Evolutionary conservation across 2,329 filamentous ascomycete species (phyloP).

Genomic region (Arthrobotrys conoides): DNA sequence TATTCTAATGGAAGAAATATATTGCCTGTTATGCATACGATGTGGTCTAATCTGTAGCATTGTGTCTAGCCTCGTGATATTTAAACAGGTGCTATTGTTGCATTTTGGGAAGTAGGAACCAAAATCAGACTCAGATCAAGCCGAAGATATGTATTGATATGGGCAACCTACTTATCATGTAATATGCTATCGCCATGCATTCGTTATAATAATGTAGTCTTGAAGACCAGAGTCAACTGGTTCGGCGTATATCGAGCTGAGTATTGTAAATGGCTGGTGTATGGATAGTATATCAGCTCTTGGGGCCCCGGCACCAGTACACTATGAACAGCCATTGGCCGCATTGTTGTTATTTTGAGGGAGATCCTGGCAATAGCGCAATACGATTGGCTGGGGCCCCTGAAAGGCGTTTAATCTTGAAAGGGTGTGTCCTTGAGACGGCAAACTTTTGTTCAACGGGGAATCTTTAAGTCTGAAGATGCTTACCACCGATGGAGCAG

Average conservation of each 20-base stretch:
- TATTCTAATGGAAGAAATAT: constrained; percentile 1
- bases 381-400: constrained; percentile 41
- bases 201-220: background rate
- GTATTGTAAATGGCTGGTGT: constrained; percentile 19
- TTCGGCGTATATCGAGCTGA: background rate
- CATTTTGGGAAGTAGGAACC: no score
- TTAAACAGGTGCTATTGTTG: no score
- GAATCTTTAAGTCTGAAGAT: background rate
- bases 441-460: background rate
- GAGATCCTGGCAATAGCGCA: constrained; percentile 25
- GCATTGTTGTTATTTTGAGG: constrained; percentile 60
- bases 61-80: no score
- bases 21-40: no score
- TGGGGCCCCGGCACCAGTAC: background rate
- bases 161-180: no score
- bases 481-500: background rate
- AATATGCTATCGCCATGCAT: no score
- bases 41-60: no score
- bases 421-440: constrained; percentile 31
- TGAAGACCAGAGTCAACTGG: background rate
- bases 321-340: constrained; percentile 22
- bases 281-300: constrained; percentile 9
- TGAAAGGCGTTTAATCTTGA: constrained; percentile 60
- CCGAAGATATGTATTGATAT: no score
- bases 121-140: no score